A percentile compares a stretch with the other conserved stretches of the same genome.
These are phyloP conservation scores for Vitis vinifera DNA, from an alignment of 164 flowering plant genomes.

Conservation along the genomic window ASM3070453v1 NC_081823.1:26573501-26574000, in stretches of 20 bases:
- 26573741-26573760: slow-evolving; percentile 94
- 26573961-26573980: slow-evolving; percentile 99
- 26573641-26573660: not conserved
- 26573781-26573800: slow-evolving; percentile 67
- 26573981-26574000: slow-evolving; percentile 87
- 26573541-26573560: too few relatives aligned
- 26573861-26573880: not conserved
- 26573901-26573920: slow-evolving; percentile 6
- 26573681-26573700: slow-evolving; percentile 4
- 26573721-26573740: slow-evolving; percentile 89
- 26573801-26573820: not conserved
- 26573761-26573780: slow-evolving; percentile 84
- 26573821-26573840: too few relatives aligned
- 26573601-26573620: not conserved
- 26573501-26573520: too few relatives aligned
- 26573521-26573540: too few relatives aligned
- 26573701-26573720: slow-evolving; percentile 8
- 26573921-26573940: slow-evolving; percentile 94
- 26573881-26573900: not conserved
- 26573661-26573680: not conserved
- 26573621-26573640: not conserved
- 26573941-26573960: slow-evolving; percentile 97
- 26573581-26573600: too few relatives aligned
- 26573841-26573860: not conserved
- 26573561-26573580: too few relatives aligned